Percentiles rank a stretch among this genome's conserved stretches.
Conservation (phyloP, 768 basidiomycete species). For the Phanerochaete carnosa region DNA sequence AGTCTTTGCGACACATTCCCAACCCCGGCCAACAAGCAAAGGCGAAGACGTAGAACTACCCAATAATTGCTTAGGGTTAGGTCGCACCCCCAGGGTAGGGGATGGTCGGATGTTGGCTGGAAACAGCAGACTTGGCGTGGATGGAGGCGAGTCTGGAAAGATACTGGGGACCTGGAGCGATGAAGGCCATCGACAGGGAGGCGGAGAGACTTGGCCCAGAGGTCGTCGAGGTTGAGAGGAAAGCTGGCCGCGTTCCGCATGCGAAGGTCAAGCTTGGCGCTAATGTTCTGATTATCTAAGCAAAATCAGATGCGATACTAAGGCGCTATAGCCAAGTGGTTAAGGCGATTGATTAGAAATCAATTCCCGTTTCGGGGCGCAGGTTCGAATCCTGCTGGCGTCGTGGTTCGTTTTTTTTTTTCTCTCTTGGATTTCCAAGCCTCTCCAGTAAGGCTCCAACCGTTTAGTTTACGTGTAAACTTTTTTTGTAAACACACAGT, state of each 20-base stretch:
- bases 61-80: constrained; percentile 58
- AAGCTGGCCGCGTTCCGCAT: neutral
- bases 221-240: neutral
- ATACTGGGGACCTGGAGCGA: constrained; percentile 48
- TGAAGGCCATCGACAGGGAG: constrained; percentile 30
- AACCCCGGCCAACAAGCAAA: constrained; percentile 27
- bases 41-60: constrained; percentile 26
- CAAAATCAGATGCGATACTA: too few relatives aligned
- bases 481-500: too few relatives aligned
- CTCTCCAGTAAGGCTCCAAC: neutral
- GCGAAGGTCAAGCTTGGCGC: too few relatives aligned
- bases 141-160: constrained; percentile 22
- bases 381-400: constrained; percentile 15
- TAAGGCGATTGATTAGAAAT: constrained; percentile 75
- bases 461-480: too few relatives aligned
- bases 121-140: constrained; percentile 30
- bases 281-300: too few relatives aligned
- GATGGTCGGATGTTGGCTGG: constrained; percentile 48
- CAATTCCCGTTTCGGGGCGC: constrained; percentile 15
- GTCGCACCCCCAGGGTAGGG: constrained; percentile 45
- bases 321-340: constrained; percentile 80
- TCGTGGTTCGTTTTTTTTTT: neutral
- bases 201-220: neutral
- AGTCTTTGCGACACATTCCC: constrained; percentile 16
- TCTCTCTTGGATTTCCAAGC: neutral